A percentile compares a stretch with the other conserved stretches of the same genome.
Evolutionary conservation across 2,329 filamentous ascomycete genomes (phyloP).

Genomic region (Leptographium lundbergii): DNA sequence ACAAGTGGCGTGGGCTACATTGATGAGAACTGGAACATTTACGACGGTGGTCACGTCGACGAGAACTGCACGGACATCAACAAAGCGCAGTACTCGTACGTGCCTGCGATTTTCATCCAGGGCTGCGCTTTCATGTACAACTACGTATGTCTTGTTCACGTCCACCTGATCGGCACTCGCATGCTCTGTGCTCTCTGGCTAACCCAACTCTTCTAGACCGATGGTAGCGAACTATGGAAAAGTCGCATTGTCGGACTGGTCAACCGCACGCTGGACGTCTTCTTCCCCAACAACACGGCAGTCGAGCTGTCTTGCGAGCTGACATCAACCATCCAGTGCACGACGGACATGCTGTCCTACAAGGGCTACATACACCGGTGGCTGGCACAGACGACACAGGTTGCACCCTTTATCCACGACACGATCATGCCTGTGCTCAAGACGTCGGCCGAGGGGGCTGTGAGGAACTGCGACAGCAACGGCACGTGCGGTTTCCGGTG

Average conservation of each 20-base stretch:
- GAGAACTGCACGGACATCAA: conserved; percentile 49
- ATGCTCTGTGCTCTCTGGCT: neutral
- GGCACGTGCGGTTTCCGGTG: conserved; percentile 57
- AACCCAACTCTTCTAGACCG: conserved; percentile 25
- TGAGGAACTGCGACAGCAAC: conserved; percentile 44
- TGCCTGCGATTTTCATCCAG: conserved; percentile 47
- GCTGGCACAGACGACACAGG: conserved; percentile 44
- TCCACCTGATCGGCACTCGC: neutral
- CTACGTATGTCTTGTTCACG: conserved; percentile 26
- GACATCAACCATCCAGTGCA: conserved; percentile 34
- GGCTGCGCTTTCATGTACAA: conserved; percentile 61
- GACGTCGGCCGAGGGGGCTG: conserved; percentile 45
- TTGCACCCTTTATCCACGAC: conserved; percentile 46
- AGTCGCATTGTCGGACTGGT: conserved; percentile 43
- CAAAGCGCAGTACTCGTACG: conserved; percentile 54
- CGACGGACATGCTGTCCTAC: conserved; percentile 59
- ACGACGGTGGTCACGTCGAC: conserved; percentile 47
- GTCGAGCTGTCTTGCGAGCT: conserved; percentile 55
- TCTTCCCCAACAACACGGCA: conserved; percentile 46
- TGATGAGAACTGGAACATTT: conserved; percentile 44
- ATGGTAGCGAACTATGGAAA: conserved; percentile 40
- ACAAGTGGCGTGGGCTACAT: conserved; percentile 42
- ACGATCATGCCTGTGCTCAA: conserved; percentile 45
- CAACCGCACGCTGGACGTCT: conserved; percentile 31
- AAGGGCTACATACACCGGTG: conserved; percentile 57